Base-by-base conservation (phyloP, 352 stramenopile species). In the Pythium folliculosum region DNA sequence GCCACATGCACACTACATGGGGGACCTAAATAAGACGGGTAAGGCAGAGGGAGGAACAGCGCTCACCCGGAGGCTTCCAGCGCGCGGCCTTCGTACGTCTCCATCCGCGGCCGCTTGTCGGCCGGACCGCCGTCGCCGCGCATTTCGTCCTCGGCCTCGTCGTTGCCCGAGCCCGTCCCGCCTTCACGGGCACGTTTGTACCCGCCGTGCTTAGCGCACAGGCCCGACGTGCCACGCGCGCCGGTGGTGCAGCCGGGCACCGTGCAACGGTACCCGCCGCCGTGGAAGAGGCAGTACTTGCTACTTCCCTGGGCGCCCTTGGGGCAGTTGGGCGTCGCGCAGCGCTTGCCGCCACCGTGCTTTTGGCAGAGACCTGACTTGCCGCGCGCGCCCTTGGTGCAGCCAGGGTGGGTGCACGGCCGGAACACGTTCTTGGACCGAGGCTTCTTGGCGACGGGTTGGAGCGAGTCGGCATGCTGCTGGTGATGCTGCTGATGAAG, bases 231-330 rank as follows among this genome's bases (percentile, higher is more conserved):
- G 32, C 88, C 84, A 22, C 87, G 82, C 25, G 85, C 86, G 22
- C 86, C 86, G 3, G 91, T 96, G 25, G 48, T 78, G 62, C 88
- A 97, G 30, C 83, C 82, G 4, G 82, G 72, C 7, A 90, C 68
- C 1, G 77, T 92, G 67, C 89, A 97, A 22, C 89, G 88, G 48
- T 94, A 92, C 49, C 86, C 90, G 9, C 88, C 89, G 53, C 89
- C 89, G 57, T 97, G 89, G 65, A 91, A 92, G 12, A 94, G 72
- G 63, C 86, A 94, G 69, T 82, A 81, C 56, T 63, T 80, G 67
- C 81, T 93, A 64, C 80, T 90, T 38, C 86, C 85, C 60, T 96
- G 89, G 7, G 87, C 89, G 16, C 89, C 88, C 63, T 96, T 96
- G 40, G 81, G 70, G 67, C 89, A 96, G 14, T 83, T 73, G 0